Base-by-base conservation (phyloP, 179 eudicot species). In the Corrigiola litoralis region DNA sequence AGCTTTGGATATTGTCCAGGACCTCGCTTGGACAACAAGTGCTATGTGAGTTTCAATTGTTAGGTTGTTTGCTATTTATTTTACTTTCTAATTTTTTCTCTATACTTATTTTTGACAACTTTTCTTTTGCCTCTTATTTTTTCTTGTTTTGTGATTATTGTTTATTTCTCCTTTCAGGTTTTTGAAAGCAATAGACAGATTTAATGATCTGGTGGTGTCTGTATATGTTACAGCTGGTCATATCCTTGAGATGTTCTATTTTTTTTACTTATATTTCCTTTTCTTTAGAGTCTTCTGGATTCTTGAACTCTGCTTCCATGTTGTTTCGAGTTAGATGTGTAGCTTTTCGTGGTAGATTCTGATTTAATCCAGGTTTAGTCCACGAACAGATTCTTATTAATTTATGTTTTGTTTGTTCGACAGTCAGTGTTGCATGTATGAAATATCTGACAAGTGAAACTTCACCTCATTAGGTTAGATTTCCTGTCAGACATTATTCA, bases 221-320 rank as follows among this genome's bases (percentile, higher is more conserved):
- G 97, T 90, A 12, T 94, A 94, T 70, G 97, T 94, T 57, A 94
- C 99, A 57, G 97, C 97, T 23, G 99, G 97, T 80, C 94, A 94
- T 94, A 94, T 94, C 99, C 99, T 90, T 75, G 17, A 57, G 47
- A 59, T 51, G 25, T 42, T 58, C 33, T 33, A 18, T 18, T 3
- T 14, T 41, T 11, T 41, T 29, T n/a, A 5, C 5, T 53, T 32
- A 2, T 20, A 5, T 44, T 69, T 44, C 31, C 6, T 34, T 47
- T 17, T 46, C 34, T 20, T 12, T 65, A 29, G 28, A 11, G 4
- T 41, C 38, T 20, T 38, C 9, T 27, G 29, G 62, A 33, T 54
- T 14, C 36, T 37, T 29, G 27, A 10, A 28, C 21, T 40, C 25
- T 31, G 10, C 2, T 21, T 61, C 37, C 32, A 14, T 48, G 23